Evolutionary conservation across 768 basidiomycete genomes (phyloP).

Genomic region (Lepiota venenata): DNA sequence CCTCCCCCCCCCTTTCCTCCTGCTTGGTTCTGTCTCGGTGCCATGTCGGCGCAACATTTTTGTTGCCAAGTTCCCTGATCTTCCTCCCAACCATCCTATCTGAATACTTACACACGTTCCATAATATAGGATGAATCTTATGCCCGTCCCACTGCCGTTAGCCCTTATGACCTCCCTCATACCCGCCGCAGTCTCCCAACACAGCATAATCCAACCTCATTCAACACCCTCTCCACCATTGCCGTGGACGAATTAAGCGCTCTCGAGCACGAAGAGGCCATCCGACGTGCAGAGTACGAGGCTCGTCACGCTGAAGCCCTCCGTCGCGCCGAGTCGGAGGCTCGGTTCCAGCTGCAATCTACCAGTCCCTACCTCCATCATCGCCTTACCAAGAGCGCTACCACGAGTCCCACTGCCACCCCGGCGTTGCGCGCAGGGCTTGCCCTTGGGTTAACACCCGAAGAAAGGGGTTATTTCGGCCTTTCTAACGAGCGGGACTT

Average conservation of each 20-base stretch:
- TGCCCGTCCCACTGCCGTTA: constrained; percentile 50
- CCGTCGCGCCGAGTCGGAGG: constrained; percentile 71
- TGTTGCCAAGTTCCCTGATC: constrained; percentile 9
- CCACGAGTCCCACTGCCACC: constrained; percentile 44
- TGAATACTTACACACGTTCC: not conserved
- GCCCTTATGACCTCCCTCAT: constrained; percentile 41
- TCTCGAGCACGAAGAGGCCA: constrained; percentile 83
- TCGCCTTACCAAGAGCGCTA: constrained; percentile 57
- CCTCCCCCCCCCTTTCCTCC: constrained; percentile 13
- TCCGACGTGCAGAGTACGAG: constrained; percentile 85
- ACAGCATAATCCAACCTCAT: constrained; percentile 37
- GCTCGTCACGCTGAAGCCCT: constrained; percentile 65
- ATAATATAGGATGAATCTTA: constrained; percentile 47
- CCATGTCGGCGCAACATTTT: constrained; percentile 4
- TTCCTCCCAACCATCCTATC: constrained; percentile 1
- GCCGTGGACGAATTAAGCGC: constrained; percentile 90
- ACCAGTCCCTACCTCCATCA: constrained; percentile 20
- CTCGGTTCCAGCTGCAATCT: constrained; percentile 37
- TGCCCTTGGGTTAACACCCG: constrained; percentile 18
- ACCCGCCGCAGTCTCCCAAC: constrained; percentile 26
- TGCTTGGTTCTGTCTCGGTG: constrained; percentile 6
- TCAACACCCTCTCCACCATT: constrained; percentile 66
- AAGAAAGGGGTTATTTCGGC: constrained; percentile 40
- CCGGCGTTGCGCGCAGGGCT: constrained; percentile 40
- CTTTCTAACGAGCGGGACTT: constrained; percentile 35